These are phyloP conservation scores for Bromus sterilis DNA, from an alignment of 176 grass and related monocot species.

Conservation along the genomic window DNA sequence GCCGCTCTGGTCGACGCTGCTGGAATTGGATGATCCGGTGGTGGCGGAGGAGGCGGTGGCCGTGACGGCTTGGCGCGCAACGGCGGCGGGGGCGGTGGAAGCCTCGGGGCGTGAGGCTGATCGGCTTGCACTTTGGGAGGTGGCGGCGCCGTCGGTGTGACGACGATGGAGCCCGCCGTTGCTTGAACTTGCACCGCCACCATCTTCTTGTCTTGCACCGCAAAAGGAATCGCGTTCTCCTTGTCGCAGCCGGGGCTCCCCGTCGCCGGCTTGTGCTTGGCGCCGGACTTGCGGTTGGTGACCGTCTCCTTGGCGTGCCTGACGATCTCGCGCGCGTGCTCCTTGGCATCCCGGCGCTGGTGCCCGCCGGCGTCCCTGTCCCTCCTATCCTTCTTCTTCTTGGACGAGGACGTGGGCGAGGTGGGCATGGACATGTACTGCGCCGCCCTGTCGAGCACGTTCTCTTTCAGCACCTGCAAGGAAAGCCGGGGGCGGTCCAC, in stretches of 20 bases:
- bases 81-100: constrained; percentile 10
- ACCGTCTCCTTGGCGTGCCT: constrained; percentile 71
- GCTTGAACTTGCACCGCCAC: not conserved
- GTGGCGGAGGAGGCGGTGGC: constrained; percentile 41
- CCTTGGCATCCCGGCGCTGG: constrained; percentile 22
- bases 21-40: not conserved
- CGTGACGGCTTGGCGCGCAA: constrained; percentile 24
- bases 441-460: constrained; percentile 19
- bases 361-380: not conserved
- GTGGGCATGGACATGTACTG: constrained; percentile 51
- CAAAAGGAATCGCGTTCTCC: constrained; percentile 7
- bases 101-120: constrained; percentile 20
- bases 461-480: constrained; percentile 56
- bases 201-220: not conserved
- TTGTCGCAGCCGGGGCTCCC: not conserved
- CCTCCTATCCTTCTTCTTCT: not conserved
- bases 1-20: not conserved
- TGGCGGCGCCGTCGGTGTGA: not conserved
- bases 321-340: constrained; percentile 52
- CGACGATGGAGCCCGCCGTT: not conserved
- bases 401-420: constrained; percentile 32
- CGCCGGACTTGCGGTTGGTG: constrained; percentile 23
- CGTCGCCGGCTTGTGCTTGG: not conserved
- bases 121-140: not conserved
- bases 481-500: constrained; percentile 39